These are phyloP conservation scores for Aspergillus leporis DNA, from an alignment of 495 filamentous ascomycete genomes.

Conservation along the genomic window DNA sequence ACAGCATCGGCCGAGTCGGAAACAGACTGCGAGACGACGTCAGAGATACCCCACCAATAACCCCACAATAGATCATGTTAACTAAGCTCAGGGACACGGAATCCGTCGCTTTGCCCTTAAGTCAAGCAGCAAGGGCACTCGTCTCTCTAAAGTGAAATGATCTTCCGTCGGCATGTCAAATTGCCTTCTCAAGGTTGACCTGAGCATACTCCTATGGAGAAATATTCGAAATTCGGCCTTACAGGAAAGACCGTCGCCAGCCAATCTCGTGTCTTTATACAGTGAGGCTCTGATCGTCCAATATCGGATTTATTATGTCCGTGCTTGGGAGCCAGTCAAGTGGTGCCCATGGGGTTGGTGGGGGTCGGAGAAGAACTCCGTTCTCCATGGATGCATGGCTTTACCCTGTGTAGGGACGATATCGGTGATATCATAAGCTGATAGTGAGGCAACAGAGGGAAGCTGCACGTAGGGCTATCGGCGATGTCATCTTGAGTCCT, in stretches of 20 bases:
- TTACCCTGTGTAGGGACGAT: background rate
- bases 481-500: background rate
- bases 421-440: background rate
- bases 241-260: background rate
- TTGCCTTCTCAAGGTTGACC: too few species aligned
- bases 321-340: background rate
- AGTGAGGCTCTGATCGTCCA: constrained; percentile 16
- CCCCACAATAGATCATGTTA: background rate
- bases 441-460: background rate
- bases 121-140: background rate
- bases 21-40: background rate
- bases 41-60: background rate
- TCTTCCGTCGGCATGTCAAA: too few species aligned
- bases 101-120: background rate
- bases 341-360: background rate
- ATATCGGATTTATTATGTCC: background rate
- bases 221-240: background rate
- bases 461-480: background rate
- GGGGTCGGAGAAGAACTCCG: background rate
- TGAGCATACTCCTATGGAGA: too few species aligned
- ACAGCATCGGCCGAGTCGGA: background rate
- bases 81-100: background rate
- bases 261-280: background rate
- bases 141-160: background rate
- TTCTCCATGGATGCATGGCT: background rate